A percentile compares a stretch with the other conserved stretches of the same genome.
These are phyloP conservation scores for Alternaria rosae DNA, from an alignment of 2,329 filamentous ascomycete genomes.

Conservation along the genomic window DNA sequence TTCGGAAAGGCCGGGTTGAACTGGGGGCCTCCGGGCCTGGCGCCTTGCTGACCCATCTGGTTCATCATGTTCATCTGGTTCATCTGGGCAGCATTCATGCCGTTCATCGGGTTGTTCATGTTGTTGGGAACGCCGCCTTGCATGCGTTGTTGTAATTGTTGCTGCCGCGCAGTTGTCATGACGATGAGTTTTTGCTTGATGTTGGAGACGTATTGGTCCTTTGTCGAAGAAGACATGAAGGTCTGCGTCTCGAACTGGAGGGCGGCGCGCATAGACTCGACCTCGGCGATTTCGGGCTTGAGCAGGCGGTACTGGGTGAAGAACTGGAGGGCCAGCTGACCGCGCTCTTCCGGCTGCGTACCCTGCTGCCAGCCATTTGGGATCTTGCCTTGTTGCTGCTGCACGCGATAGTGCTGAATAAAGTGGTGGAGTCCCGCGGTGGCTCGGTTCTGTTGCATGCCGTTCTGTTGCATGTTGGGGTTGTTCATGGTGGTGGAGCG, in stretches of 20 bases:
- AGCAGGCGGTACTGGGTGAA: slow-evolving; percentile 43
- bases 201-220: slow-evolving; percentile 42
- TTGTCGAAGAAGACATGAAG: slow-evolving; percentile 34
- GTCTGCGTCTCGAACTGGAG: slow-evolving; percentile 39
- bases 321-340: slow-evolving; percentile 41
- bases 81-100: slow-evolving; percentile 44
- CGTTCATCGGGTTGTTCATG: slow-evolving; percentile 39
- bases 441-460: slow-evolving; percentile 20
- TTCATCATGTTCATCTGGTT: slow-evolving; percentile 49
- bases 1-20: slow-evolving; percentile 54
- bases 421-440: slow-evolving; percentile 35
- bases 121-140: slow-evolving; percentile 28
- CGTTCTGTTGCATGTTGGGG: slow-evolving; percentile 38
- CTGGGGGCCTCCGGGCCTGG: slow-evolving; percentile 51
- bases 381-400: slow-evolving; percentile 36
- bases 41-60: slow-evolving; percentile 44
- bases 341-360: slow-evolving; percentile 41
- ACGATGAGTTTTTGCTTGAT: slow-evolving; percentile 41
- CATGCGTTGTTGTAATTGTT: slow-evolving; percentile 37
- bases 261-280: slow-evolving; percentile 38
- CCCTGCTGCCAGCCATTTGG: slow-evolving; percentile 46
- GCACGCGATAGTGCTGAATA: slow-evolving; percentile 37
- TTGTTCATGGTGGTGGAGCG: slow-evolving; percentile 44
- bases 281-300: slow-evolving; percentile 40
- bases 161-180: slow-evolving; percentile 41